A percentile compares a stretch with the other conserved stretches of the same genome.
These are phyloP conservation scores for Penicillium tannophilum DNA, from an alignment of 495 filamentous ascomycete species.

Conservation along the genomic window DNA sequence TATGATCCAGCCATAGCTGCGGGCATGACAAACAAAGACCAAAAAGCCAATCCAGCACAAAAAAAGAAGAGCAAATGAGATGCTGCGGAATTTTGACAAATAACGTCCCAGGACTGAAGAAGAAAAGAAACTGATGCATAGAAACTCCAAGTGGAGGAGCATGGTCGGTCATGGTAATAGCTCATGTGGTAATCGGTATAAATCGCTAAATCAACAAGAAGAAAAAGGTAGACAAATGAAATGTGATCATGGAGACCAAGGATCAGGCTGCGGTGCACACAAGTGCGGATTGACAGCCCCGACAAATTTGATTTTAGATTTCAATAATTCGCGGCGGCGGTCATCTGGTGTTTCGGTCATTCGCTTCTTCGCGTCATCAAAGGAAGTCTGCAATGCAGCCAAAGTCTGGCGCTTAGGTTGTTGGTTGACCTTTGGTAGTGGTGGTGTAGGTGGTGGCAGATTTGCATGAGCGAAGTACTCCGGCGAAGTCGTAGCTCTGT, in stretches of 20 bases:
- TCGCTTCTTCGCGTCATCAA: slow-evolving; percentile 37
- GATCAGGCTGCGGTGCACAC: slow-evolving; percentile 29
- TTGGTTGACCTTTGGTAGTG: background rate
- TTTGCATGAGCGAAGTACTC: background rate
- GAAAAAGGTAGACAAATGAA: background rate
- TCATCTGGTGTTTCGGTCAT: slow-evolving; percentile 20
- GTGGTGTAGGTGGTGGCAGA: background rate
- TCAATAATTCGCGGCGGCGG: slow-evolving; percentile 40
- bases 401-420: background rate
- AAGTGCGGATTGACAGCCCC: slow-evolving; percentile 43
- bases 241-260: slow-evolving; percentile 26
- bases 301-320: slow-evolving; percentile 48
- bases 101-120: background rate
- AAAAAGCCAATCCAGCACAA: background rate
- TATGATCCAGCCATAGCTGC: background rate
- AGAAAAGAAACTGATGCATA: background rate
- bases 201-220: slow-evolving; percentile 5
- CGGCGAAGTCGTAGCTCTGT: background rate
- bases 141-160: background rate
- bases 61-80: background rate
- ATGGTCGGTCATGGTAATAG: background rate
- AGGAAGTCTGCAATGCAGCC: slow-evolving; percentile 15
- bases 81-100: background rate
- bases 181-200: background rate
- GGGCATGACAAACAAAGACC: background rate